phyloP scores from a whole-genome alignment of 2,329 filamentous ascomycete genomes.

The Botrytis aclada region DNA sequence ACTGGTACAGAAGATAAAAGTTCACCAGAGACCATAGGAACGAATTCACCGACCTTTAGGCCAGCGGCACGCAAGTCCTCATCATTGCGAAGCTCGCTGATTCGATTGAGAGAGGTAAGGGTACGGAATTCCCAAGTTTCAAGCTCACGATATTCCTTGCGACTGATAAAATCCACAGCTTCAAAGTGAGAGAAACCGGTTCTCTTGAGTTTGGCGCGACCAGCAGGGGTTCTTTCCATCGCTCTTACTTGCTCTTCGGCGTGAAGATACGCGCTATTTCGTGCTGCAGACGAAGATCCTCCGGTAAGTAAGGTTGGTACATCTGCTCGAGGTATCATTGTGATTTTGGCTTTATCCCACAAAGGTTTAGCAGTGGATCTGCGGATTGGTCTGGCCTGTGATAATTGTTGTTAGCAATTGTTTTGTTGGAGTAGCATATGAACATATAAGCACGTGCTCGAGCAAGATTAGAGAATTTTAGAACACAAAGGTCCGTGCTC shows the following conservation, averaged over 20 bases:
- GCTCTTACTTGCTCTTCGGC: background rate
- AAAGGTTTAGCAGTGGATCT: conserved; percentile 20
- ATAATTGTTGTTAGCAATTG: background rate
- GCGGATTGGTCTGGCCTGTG: conserved; percentile 12
- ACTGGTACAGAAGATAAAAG: conserved; percentile 32
- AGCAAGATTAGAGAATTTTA: background rate
- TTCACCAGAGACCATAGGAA: conserved; percentile 25
- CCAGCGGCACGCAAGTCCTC: conserved; percentile 31
- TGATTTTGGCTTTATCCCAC: conserved; percentile 23
- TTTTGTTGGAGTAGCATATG: background rate
- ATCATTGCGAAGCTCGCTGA: conserved; percentile 36
- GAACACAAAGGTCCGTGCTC: conserved; percentile 3
- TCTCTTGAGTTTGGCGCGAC: background rate
- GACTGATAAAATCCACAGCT: conserved; percentile 6
- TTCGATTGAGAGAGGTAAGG: conserved; percentile 26
- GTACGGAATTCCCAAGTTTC: conserved; percentile 31
- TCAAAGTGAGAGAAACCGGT: background rate
- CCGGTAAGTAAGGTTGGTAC: conserved; percentile 20
- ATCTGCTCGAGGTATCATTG: conserved; percentile 24
- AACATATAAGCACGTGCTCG: background rate
- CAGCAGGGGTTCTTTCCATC: background rate
- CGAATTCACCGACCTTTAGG: conserved; percentile 25
- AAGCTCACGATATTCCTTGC: background rate
- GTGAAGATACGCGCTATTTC: background rate
- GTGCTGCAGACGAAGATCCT: background rate